These are phyloP conservation scores for Periconia sp. DNA, from an alignment of 2,329 filamentous ascomycete genomes.

Conservation along the genomic window DNA sequence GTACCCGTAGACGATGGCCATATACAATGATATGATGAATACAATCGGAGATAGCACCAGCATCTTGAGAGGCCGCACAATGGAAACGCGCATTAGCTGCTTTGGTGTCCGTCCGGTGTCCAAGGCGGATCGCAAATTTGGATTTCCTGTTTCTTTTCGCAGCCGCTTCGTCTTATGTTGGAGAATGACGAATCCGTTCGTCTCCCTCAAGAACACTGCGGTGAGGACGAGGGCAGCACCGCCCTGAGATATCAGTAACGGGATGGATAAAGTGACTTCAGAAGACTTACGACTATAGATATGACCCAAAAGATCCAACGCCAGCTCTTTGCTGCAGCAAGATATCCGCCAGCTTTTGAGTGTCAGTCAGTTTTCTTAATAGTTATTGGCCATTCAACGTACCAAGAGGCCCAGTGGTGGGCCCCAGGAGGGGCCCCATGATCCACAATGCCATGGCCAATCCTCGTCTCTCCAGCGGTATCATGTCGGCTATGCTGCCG, in stretches of 20 bases:
- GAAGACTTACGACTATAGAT: conserved; percentile 33
- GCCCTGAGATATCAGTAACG: background rate
- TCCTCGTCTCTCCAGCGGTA: conserved; percentile 41
- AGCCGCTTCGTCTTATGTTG: conserved; percentile 59
- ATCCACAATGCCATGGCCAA: conserved; percentile 53
- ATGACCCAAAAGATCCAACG: conserved; percentile 56
- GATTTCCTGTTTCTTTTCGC: conserved; percentile 62
- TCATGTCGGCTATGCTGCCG: conserved; percentile 43
- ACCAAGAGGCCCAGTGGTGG: conserved; percentile 46
- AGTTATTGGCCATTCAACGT: background rate
- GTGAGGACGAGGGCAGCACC: conserved; percentile 29
- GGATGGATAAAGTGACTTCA: background rate
- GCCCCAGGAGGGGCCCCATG: conserved; percentile 54
- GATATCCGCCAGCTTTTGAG: conserved; percentile 53
- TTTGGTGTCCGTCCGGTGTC: conserved; percentile 35
- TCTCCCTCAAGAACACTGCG: conserved; percentile 63
- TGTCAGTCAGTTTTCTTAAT: background rate
- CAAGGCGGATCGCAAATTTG: conserved; percentile 58
- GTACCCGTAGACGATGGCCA: conserved; percentile 42
- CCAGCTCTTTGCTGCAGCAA: conserved; percentile 52
- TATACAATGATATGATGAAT: conserved; percentile 45
- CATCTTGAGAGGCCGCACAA: conserved; percentile 60
- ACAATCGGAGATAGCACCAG: conserved; percentile 63
- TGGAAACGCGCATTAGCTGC: conserved; percentile 32
- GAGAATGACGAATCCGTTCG: conserved; percentile 66